Evolutionary conservation across 2,329 filamentous ascomycete genomes (phyloP).

Genomic region (Claviceps sp.): DNA sequence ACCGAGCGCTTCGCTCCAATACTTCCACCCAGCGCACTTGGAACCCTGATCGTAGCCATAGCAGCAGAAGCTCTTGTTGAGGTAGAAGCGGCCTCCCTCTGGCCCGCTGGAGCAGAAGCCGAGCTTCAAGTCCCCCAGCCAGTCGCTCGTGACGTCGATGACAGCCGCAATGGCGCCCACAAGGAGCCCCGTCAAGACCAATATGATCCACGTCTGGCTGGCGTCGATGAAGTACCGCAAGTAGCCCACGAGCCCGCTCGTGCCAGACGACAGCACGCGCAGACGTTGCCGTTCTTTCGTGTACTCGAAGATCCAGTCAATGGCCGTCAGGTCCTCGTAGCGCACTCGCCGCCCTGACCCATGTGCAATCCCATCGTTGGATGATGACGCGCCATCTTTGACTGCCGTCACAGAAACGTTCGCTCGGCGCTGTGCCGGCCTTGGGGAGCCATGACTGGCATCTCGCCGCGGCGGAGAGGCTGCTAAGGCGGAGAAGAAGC

Average conservation of each 20-base stretch:
- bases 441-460: neutral
- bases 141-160: conserved; percentile 84
- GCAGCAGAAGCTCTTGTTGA: conserved; percentile 87
- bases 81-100: conserved; percentile 77
- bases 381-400: conserved; percentile 34
- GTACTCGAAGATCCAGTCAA: conserved; percentile 99
- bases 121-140: conserved; percentile 84
- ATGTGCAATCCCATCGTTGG: conserved; percentile 75
- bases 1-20: conserved; percentile 67
- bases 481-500: conserved; percentile 35
- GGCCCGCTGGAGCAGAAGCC: conserved; percentile 67
- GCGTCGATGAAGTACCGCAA: conserved; percentile 63
- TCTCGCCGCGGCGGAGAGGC: conserved; percentile 12
- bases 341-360: conserved; percentile 80
- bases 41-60: conserved; percentile 75
- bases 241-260: conserved; percentile 59
- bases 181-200: conserved; percentile 72
- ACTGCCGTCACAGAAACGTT: conserved; percentile 9
- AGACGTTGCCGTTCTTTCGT: conserved; percentile 86
- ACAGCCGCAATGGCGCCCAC: conserved; percentile 74
- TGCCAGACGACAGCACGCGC: conserved; percentile 57
- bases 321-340: conserved; percentile 92
- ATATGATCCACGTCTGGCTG: conserved; percentile 81
- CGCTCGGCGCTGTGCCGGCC: neutral
- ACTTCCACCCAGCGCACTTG: conserved; percentile 75